Conservation (phyloP, 2,329 filamentous ascomycete species). For the Xylariaceae sp. region DNA sequence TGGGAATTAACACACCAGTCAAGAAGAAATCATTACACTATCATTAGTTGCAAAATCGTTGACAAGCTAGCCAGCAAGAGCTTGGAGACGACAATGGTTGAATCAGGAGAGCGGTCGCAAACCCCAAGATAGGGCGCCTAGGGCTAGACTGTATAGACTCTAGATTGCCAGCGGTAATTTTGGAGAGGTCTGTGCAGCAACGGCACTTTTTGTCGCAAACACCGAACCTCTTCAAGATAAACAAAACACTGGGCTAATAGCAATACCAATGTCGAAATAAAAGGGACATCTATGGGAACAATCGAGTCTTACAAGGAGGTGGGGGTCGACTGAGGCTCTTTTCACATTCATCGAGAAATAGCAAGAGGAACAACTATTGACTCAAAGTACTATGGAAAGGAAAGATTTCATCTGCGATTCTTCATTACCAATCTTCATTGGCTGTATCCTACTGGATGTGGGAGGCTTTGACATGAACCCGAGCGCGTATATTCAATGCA, state of each 20-base stretch:
- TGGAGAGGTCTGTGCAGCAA: constrained; percentile 24
- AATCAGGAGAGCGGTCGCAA: constrained; percentile 17
- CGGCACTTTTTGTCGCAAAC: constrained; percentile 22
- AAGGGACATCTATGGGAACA: too few relatives aligned
- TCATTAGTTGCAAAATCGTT: constrained; percentile 11
- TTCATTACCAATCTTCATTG: constrained; percentile 4
- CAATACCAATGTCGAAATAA: too few relatives aligned
- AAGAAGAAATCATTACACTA: constrained; percentile 23
- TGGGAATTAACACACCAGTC: constrained; percentile 12
- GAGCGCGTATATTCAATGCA: constrained; percentile 26
- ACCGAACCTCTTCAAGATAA: constrained; percentile 6
- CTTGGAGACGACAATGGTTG: too few relatives aligned
- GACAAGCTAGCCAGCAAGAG: neutral
- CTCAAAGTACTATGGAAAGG: constrained; percentile 11
- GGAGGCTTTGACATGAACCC: constrained; percentile 15
- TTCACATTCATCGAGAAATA: neutral
- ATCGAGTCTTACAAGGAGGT: too few relatives aligned
- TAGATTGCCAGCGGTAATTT: constrained; percentile 14
- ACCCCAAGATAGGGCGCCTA: neutral
- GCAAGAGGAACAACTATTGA: constrained; percentile 1
- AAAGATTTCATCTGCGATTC: constrained; percentile 14
- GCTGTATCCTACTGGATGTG: constrained; percentile 11
- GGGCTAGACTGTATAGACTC: constrained; percentile 8
- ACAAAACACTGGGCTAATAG: too few relatives aligned
- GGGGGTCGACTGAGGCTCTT: constrained; percentile 20